Percentiles rank a stretch among this genome's conserved stretches.
Conservation (phyloP, 768 basidiomycete species). For the Lactifluus pinguis region DNA sequence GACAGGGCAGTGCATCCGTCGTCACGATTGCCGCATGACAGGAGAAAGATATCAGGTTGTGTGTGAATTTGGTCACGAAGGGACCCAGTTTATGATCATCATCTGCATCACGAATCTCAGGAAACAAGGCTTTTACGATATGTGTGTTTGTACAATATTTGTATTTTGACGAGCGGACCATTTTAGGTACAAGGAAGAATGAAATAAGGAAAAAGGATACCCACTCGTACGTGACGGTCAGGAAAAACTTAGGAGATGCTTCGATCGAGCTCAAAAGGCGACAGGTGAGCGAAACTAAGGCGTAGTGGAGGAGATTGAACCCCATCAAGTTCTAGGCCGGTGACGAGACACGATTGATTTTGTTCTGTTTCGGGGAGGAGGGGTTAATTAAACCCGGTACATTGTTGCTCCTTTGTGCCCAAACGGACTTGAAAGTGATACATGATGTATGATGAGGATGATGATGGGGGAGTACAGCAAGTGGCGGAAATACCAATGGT, state of each 20-base stretch:
- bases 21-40: constrained; percentile 8
- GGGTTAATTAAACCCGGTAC: too few relatives aligned
- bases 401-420: too few relatives aligned
- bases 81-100: not conserved
- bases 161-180: too few relatives aligned
- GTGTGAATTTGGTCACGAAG: not conserved
- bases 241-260: not conserved
- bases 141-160: not conserved
- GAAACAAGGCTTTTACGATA: not conserved
- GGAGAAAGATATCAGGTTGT: not conserved
- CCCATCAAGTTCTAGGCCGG: too few relatives aligned
- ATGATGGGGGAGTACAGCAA: too few relatives aligned
- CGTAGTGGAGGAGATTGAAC: too few relatives aligned
- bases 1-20: constrained; percentile 1
- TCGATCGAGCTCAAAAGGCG: not conserved
- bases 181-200: not conserved
- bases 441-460: too few relatives aligned
- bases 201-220: not conserved
- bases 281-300: not conserved
- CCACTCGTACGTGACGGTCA: not conserved
- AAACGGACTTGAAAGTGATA: too few relatives aligned
- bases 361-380: too few relatives aligned
- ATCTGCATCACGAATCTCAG: not conserved
- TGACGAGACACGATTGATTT: too few relatives aligned
- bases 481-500: too few relatives aligned